Evolutionary conservation across 2,329 filamentous ascomycete genomes (phyloP).

Genomic region (Pseudogymnoascus sp.): DNA sequence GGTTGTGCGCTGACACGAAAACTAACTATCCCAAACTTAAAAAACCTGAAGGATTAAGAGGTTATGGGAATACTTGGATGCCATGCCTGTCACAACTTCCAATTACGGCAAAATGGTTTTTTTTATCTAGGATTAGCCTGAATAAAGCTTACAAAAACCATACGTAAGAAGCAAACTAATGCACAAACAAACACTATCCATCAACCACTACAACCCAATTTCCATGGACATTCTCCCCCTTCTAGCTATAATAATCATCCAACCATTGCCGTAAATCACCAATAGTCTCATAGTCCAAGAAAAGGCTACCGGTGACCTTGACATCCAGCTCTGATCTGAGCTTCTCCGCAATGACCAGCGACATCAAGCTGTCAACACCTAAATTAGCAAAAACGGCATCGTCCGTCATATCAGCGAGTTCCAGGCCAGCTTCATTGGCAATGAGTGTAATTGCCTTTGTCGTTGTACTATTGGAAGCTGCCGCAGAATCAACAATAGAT

Average conservation of each 20-base stretch:
- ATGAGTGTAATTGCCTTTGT: conserved; percentile 27
- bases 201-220: not conserved
- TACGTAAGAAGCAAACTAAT: not conserved
- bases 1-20: no score
- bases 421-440: conserved; percentile 25
- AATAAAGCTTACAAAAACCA: not conserved
- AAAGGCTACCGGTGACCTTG: conserved; percentile 24
- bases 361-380: conserved; percentile 31
- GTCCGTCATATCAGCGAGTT: conserved; percentile 21
- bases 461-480: conserved; percentile 24
- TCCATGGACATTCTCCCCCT: not conserved
- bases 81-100: no score
- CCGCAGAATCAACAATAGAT: conserved; percentile 24
- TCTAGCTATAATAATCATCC: conserved; percentile 22
- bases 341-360: conserved; percentile 26
- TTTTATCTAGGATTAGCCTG: no score
- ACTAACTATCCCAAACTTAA: no score
- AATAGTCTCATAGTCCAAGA: conserved; percentile 31
- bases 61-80: no score
- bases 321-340: conserved; percentile 29
- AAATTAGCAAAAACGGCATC: conserved; percentile 25
- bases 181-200: not conserved
- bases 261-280: conserved; percentile 27
- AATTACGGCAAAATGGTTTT: no score
- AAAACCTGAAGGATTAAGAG: no score